phyloP scores from a whole-genome alignment of 2,329 filamentous ascomycete genomes.

The Tolypocladium nubicola region DNA sequence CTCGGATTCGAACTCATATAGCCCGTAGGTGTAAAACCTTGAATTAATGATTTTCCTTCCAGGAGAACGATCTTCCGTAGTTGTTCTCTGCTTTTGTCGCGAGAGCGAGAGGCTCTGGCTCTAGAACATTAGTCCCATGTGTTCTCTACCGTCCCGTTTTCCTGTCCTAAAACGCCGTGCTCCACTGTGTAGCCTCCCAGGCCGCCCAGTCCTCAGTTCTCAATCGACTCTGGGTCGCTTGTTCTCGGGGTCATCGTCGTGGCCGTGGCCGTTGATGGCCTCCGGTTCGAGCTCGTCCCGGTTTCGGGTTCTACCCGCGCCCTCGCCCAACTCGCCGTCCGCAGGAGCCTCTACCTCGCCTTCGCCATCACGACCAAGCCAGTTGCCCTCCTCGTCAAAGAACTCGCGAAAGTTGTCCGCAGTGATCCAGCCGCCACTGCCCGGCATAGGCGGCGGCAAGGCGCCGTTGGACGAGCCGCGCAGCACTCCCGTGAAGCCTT shows the following conservation, averaged over 20 bases:
- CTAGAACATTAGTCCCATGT: background rate
- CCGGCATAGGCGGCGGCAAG: conserved; percentile 57
- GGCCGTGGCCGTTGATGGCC: conserved; percentile 29
- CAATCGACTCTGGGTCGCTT: conserved; percentile 38
- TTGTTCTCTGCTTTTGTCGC: background rate
- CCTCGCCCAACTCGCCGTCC: conserved; percentile 45
- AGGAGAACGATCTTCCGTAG: background rate
- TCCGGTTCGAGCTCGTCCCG: conserved; percentile 41
- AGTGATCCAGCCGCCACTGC: conserved; percentile 77
- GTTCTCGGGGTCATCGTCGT: conserved; percentile 28
- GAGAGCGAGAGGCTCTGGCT: background rate
- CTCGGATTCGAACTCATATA: background rate
- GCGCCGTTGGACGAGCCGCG: conserved; percentile 35
- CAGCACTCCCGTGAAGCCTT: conserved; percentile 46
- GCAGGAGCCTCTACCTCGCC: conserved; percentile 19
- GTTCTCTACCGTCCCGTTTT: background rate
- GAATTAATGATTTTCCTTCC: background rate
- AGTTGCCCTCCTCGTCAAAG: conserved; percentile 73
- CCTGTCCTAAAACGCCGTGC: conserved; percentile 12
- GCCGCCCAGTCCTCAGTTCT: background rate
- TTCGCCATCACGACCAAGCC: conserved; percentile 40
- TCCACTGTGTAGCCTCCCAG: background rate
- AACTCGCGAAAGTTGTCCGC: conserved; percentile 82
- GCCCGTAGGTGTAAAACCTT: background rate
- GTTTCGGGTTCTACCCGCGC: conserved; percentile 45